Percentiles rank a stretch among this genome's conserved stretches.
These are phyloP conservation scores for Eudorina sp. DNA, from an alignment of 139 green algal species.

Conservation along the genomic window DNA sequence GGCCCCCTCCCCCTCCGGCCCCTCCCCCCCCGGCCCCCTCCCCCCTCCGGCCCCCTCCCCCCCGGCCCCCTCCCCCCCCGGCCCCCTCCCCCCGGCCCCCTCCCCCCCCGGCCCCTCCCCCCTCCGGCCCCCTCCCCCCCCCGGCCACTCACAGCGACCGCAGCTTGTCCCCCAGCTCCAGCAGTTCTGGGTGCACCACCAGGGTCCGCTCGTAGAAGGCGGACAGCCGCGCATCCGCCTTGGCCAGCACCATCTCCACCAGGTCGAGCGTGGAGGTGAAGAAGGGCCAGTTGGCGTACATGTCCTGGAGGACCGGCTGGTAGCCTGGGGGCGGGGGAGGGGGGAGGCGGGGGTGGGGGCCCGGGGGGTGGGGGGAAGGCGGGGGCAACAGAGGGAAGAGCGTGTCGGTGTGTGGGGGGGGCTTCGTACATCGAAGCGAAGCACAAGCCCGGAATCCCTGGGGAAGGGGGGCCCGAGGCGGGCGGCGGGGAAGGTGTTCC, in stretches of 20 bases:
- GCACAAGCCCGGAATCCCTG: too few relatives aligned
- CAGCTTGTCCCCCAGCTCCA: slow-evolving; percentile 60
- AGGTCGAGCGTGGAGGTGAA: slow-evolving; percentile 97
- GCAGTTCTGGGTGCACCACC: slow-evolving; percentile 22
- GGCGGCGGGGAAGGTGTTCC: too few relatives aligned
- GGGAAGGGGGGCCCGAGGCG: too few relatives aligned
- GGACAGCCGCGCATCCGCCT: slow-evolving; percentile 81
- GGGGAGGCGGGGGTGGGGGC: background rate
- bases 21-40: too few relatives aligned
- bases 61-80: too few relatives aligned
- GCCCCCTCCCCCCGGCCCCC: background rate
- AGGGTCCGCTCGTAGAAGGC: slow-evolving; percentile 73
- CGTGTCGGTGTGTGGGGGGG: too few relatives aligned
- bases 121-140: background rate
- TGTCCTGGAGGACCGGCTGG: slow-evolving; percentile 81
- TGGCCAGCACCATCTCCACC: slow-evolving; percentile 97
- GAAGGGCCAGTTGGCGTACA: slow-evolving; percentile 98
- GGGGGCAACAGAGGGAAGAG: background rate
- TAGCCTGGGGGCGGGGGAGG: slow-evolving; percentile 21
- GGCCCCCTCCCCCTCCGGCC: too few relatives aligned
- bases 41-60: too few relatives aligned
- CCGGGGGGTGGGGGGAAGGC: background rate
- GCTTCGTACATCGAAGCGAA: too few relatives aligned
- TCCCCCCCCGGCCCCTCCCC: slow-evolving; percentile 7
- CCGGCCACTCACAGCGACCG: slow-evolving; percentile 42